Conservation (phyloP, 1,284 basidiomycete species). For the Sporisorium exsertum region DNA sequence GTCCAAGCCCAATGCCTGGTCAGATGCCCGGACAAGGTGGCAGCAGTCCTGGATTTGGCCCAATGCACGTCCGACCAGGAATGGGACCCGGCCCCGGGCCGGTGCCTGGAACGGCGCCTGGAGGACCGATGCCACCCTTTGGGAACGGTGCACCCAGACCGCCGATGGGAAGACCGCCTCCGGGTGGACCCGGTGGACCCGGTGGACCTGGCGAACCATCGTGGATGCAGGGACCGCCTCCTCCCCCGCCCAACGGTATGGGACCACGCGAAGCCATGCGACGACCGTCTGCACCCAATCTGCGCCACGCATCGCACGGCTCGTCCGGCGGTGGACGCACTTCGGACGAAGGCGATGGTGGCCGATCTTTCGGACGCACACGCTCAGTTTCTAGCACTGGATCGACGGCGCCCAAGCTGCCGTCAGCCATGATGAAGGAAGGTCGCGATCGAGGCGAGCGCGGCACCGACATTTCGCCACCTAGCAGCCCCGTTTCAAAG, state of each 20-base stretch:
- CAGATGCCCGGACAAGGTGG: conserved; percentile 31
- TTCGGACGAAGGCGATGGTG: conserved; percentile 38
- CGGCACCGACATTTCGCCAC: conserved; percentile 48
- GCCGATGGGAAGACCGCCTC: conserved; percentile 36
- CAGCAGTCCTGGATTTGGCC: conserved; percentile 32
- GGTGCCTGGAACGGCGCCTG: conserved; percentile 26
- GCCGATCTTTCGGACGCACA: conserved; percentile 37
- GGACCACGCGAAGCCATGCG: conserved; percentile 33
- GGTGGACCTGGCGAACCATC: conserved; percentile 12
- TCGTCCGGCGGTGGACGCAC: conserved; percentile 34
- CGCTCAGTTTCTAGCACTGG: conserved; percentile 49
- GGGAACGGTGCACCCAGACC: conserved; percentile 36
- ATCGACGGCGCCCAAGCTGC: conserved; percentile 49
- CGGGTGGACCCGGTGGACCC: conserved; percentile 11
- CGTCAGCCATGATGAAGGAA: conserved; percentile 60
- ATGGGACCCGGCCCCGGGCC: conserved; percentile 27
- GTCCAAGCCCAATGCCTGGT: conserved; percentile 38
- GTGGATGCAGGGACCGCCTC: conserved; percentile 21
- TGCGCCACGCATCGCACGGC: conserved; percentile 43
- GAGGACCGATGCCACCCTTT: conserved; percentile 41
- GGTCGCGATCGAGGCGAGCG: conserved; percentile 34
- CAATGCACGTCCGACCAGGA: conserved; percentile 34
- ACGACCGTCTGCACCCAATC: conserved; percentile 58
- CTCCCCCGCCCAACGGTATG: conserved; percentile 24
- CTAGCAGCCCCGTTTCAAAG: conserved; percentile 26